Evolutionary conservation across 176 grass and related monocot species (phyloP).

Genomic region (Paspalum notatum): DNA sequence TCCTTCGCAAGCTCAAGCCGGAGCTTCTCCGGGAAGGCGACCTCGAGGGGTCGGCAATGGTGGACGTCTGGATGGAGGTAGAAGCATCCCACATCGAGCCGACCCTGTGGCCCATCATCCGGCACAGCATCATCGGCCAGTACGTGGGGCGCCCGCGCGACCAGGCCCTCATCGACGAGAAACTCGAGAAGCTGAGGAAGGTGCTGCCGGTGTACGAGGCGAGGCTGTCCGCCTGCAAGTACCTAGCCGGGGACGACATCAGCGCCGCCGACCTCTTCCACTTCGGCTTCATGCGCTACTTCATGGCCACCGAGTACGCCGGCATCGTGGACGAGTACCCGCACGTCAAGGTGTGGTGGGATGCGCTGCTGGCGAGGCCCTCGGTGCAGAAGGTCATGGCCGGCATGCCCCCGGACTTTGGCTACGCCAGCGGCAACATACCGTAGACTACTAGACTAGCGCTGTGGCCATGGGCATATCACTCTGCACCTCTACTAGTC

Average conservation of each 20-base stretch:
- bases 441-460: too few species aligned
- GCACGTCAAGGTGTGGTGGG: slow-evolving; percentile 60
- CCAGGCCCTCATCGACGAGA: slow-evolving; percentile 34
- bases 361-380: slow-evolving; percentile 37
- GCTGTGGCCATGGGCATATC: too few species aligned
- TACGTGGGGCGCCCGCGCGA: slow-evolving; percentile 25
- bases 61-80: slow-evolving; percentile 56
- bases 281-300: slow-evolving; percentile 43
- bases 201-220: slow-evolving; percentile 55
- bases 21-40: slow-evolving; percentile 36
- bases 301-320: slow-evolving; percentile 45
- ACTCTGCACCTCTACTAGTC: too few species aligned
- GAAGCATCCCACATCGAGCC: slow-evolving; percentile 46
- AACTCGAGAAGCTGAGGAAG: slow-evolving; percentile 26
- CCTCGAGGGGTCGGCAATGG: slow-evolving; percentile 34
- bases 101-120: slow-evolving; percentile 9
- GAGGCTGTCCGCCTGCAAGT: not conserved
- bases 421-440: not conserved
- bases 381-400: slow-evolving; percentile 38
- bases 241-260: slow-evolving; percentile 49
- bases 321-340: slow-evolving; percentile 33
- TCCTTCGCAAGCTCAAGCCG: slow-evolving; percentile 46
- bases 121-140: slow-evolving; percentile 26
- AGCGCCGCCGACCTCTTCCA: slow-evolving; percentile 52
- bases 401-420: slow-evolving; percentile 37